These are phyloP conservation scores for Beta macrorhiza DNA, from an alignment of 179 eudicot genomes.

Conservation along the genomic window DNA sequence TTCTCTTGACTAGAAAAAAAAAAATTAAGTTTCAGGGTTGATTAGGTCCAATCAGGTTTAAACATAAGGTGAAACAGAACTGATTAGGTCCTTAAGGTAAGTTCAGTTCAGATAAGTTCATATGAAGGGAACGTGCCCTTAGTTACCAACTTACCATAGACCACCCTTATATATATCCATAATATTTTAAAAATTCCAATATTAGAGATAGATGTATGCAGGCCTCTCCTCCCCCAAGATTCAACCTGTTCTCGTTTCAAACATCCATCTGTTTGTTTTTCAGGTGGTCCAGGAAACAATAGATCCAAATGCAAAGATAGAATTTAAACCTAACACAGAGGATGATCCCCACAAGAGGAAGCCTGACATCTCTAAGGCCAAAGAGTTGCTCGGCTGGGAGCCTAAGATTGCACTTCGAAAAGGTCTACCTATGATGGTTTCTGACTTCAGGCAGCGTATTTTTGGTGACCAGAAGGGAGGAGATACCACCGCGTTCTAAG, in stretches of 20 bases:
- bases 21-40: no score
- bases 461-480: constrained; percentile 58
- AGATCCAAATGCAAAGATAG: constrained; percentile 66
- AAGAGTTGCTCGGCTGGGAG: constrained; percentile 63
- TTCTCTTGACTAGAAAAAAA: no score
- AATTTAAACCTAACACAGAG: constrained; percentile 65
- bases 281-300: constrained; percentile 72
- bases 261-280: neutral
- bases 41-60: no score
- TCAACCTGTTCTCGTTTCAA: neutral
- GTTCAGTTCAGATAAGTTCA: no score
- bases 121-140: no score
- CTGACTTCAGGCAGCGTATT: constrained; percentile 64
- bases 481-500: constrained; percentile 28
- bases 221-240: neutral
- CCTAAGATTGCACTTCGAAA: constrained; percentile 55
- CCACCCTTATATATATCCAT: no score
- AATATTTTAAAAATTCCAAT: no score
- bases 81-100: no score
- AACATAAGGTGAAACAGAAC: no score
- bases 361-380: constrained; percentile 59
- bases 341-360: constrained; percentile 80
- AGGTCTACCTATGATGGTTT: constrained; percentile 66
- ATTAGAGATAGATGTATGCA: no score
- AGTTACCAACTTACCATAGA: no score